These are phyloP conservation scores for Zea luxurians DNA, from an alignment of 176 grass and related monocot species.

Conservation along the genomic window DNA sequence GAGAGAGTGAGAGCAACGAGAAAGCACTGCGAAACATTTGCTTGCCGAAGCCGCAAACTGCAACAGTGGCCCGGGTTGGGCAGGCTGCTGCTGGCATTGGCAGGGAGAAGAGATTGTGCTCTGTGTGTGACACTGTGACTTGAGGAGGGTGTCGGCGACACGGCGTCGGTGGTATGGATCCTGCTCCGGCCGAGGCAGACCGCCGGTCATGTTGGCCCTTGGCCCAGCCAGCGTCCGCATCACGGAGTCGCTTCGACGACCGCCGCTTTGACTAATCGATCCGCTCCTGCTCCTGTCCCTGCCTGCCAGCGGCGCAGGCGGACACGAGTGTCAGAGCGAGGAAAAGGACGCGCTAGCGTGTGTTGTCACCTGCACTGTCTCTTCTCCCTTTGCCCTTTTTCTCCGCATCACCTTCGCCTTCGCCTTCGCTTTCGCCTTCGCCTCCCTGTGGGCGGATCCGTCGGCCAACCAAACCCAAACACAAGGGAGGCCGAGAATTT, in stretches of 20 bases:
- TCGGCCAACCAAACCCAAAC: neutral
- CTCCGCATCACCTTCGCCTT: neutral
- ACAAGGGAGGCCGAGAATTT: no score
- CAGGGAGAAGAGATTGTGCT: neutral
- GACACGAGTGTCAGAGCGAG: conserved; percentile 20
- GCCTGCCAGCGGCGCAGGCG: neutral
- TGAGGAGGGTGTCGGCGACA: neutral
- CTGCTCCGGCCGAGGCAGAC: neutral
- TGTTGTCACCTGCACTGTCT: neutral
- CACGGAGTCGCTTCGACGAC: neutral
- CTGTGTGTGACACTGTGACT: neutral
- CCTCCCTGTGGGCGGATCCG: neutral
- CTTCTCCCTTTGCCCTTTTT: neutral
- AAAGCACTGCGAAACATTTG: conserved; percentile 2
- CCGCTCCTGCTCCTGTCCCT: neutral
- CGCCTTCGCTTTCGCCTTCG: neutral
- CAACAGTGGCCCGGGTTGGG: no score
- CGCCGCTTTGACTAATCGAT: neutral
- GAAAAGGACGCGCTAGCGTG: neutral
- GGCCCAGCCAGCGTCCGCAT: conserved; percentile 22
- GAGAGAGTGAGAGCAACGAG: neutral
- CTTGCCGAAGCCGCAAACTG: conserved; percentile 22
- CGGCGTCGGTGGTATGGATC: conserved; percentile 21
- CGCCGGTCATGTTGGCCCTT: conserved; percentile 16
- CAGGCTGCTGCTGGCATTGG: neutral